These are phyloP conservation scores for Chaetomiaceae sp. DNA, from an alignment of 2,329 filamentous ascomycete genomes.

Conservation along the genomic window DNA sequence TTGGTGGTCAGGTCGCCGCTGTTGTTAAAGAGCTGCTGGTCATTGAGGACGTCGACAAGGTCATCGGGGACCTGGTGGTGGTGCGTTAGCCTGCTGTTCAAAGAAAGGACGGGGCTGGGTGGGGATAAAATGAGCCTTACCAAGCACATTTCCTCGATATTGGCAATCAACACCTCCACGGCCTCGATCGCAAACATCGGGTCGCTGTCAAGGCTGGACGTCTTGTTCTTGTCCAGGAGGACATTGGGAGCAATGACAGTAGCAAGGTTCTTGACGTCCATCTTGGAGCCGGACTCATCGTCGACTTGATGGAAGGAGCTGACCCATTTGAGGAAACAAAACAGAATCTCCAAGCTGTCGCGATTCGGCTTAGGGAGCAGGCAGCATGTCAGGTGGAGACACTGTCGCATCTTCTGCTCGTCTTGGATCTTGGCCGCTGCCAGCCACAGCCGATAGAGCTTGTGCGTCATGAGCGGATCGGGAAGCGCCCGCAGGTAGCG, in stretches of 20 bases:
- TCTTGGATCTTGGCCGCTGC: slow-evolving; percentile 84
- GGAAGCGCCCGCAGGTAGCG: slow-evolving; percentile 92
- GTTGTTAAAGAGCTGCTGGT: slow-evolving; percentile 75
- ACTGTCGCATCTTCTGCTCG: slow-evolving; percentile 72
- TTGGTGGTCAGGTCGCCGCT: slow-evolving; percentile 89
- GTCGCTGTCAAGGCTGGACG: slow-evolving; percentile 69
- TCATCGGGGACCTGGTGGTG: slow-evolving; percentile 96
- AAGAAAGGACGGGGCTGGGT: too few relatives aligned
- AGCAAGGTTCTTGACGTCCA: slow-evolving; percentile 96
- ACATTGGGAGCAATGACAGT: slow-evolving; percentile 98
- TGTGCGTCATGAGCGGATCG: slow-evolving; percentile 90
- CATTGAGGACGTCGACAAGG: slow-evolving; percentile 77
- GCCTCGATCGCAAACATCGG: slow-evolving; percentile 92
- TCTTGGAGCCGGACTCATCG: slow-evolving; percentile 95
- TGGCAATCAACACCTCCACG: slow-evolving; percentile 83
- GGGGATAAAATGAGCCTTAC: slow-evolving; percentile 53
- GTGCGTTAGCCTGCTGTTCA: too few relatives aligned
- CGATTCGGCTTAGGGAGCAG: slow-evolving; percentile 86
- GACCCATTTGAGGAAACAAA: slow-evolving; percentile 95
- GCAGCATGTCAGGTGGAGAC: slow-evolving; percentile 87
- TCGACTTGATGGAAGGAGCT: slow-evolving; percentile 96
- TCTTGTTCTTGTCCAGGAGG: slow-evolving; percentile 65
- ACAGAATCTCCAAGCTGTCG: slow-evolving; percentile 91
- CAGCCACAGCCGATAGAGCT: slow-evolving; percentile 87
- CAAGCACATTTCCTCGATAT: slow-evolving; percentile 95